A percentile compares a stretch with the other conserved stretches of the same genome.
phyloP scores from a whole-genome alignment of 495 filamentous ascomycete genomes.

The Xanthoparmelia taractica region DNA sequence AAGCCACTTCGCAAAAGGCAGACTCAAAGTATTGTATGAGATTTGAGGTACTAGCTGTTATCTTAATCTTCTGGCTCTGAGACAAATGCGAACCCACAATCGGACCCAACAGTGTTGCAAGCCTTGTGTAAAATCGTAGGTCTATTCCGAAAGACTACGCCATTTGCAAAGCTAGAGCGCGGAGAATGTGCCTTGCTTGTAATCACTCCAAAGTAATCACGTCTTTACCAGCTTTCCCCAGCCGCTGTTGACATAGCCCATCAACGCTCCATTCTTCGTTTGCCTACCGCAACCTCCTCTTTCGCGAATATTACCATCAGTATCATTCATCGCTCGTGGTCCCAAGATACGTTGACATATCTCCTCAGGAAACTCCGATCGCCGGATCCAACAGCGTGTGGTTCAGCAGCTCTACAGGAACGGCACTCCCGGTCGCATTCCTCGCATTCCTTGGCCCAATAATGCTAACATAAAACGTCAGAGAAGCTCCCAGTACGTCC shows the following conservation, averaged over 20 bases:
- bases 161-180: not conserved
- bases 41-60: too few species aligned
- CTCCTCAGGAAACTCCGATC: not conserved
- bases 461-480: not conserved
- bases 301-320: too few species aligned
- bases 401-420: not conserved
- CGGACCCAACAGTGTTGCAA: too few species aligned
- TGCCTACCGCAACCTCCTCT: too few species aligned
- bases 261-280: too few species aligned
- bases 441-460: not conserved
- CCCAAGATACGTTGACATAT: too few species aligned
- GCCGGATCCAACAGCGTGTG: not conserved
- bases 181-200: not conserved
- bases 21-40: not conserved
- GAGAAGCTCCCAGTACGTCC: not conserved
- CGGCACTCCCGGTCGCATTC: not conserved
- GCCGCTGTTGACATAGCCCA: too few species aligned
- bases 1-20: not conserved
- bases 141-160: not conserved
- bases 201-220: not conserved
- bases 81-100: too few species aligned
- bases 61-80: too few species aligned
- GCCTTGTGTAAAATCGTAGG: too few species aligned
- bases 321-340: too few species aligned
- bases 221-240: not conserved